These are phyloP conservation scores for Linnemannia elongata DNA, from an alignment of 192 early-diverging fungal genomes.

Conservation along the genomic window DNA sequence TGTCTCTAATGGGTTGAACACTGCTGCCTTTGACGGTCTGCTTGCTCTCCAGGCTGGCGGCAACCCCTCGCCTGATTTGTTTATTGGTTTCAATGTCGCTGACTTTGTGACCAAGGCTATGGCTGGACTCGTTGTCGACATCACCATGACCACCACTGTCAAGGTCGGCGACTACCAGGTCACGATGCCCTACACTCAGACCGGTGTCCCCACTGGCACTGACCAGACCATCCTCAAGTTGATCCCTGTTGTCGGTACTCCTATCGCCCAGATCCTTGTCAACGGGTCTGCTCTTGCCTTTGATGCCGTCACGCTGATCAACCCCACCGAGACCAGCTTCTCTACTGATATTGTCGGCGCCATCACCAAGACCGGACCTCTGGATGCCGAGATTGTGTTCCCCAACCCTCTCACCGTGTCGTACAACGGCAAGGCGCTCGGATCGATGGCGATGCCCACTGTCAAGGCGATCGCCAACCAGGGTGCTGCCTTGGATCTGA, in stretches of 20 bases:
- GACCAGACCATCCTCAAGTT: constrained; percentile 39
- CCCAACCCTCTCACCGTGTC: constrained; percentile 56
- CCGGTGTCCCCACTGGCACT: constrained; percentile 50
- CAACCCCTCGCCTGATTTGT: too few species aligned
- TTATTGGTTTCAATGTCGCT: too few species aligned
- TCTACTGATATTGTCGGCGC: constrained; percentile 57
- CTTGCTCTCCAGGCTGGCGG: too few species aligned
- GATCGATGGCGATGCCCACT: constrained; percentile 55
- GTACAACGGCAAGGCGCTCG: constrained; percentile 56
- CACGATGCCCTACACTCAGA: constrained; percentile 55
- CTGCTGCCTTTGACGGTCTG: too few species aligned
- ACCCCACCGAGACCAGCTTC: constrained; percentile 47
- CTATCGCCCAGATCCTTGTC: constrained; percentile 64
- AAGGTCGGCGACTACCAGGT: constrained; percentile 61
- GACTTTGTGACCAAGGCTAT: constrained; percentile 47
- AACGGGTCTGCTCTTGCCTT: constrained; percentile 46
- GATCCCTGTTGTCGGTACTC: constrained; percentile 63
- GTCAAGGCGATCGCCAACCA: constrained; percentile 47
- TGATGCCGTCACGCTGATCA: constrained; percentile 46
- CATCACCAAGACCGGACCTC: constrained; percentile 64
- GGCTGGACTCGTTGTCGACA: constrained; percentile 53
- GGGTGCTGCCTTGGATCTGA: constrained; percentile 58
- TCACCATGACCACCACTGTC: constrained; percentile 53
- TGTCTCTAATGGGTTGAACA: constrained; percentile 18
- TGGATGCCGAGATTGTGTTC: constrained; percentile 63